phyloP scores from a whole-genome alignment of 2,329 filamentous ascomycete species.

The Diaporthe caulivora region DNA sequence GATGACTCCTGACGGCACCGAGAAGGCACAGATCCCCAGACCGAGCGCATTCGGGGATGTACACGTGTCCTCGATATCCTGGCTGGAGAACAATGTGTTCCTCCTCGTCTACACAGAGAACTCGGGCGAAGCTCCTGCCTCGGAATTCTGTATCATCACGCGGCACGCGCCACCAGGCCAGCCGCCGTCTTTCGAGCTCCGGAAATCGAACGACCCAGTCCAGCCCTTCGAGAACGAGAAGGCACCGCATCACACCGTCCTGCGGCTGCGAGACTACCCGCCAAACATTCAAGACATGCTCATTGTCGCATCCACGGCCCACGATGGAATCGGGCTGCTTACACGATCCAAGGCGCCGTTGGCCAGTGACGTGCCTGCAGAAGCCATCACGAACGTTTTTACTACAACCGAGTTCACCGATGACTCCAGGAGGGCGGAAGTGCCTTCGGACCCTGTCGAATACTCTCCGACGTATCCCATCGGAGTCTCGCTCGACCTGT shows the following conservation, averaged over 20 bases:
- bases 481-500: slow-evolving; percentile 87
- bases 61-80: slow-evolving; percentile 84
- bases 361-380: slow-evolving; percentile 68
- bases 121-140: slow-evolving; percentile 69
- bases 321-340: slow-evolving; percentile 82
- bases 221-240: slow-evolving; percentile 76
- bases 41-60: slow-evolving; percentile 76
- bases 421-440: slow-evolving; percentile 79
- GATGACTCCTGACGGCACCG: slow-evolving; percentile 83
- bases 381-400: slow-evolving; percentile 75
- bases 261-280: slow-evolving; percentile 83
- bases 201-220: slow-evolving; percentile 81
- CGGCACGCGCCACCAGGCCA: slow-evolving; percentile 65
- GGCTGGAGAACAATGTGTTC: slow-evolving; percentile 91
- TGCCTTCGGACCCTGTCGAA: slow-evolving; percentile 75
- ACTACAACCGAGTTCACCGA: slow-evolving; percentile 78
- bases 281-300: slow-evolving; percentile 85
- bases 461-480: slow-evolving; percentile 81
- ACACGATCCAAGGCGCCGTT: slow-evolving; percentile 79
- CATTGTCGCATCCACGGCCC: slow-evolving; percentile 84
- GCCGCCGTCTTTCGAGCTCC: slow-evolving; percentile 74
- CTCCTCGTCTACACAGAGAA: slow-evolving; percentile 81
- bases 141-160: slow-evolving; percentile 84
- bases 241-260: slow-evolving; percentile 80
- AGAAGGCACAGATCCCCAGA: slow-evolving; percentile 83